A percentile compares a stretch with the other conserved stretches of the same genome.
Conservation (phyloP, 805 yeast species). For the Metschnikowia drakensbergensis region DNA sequence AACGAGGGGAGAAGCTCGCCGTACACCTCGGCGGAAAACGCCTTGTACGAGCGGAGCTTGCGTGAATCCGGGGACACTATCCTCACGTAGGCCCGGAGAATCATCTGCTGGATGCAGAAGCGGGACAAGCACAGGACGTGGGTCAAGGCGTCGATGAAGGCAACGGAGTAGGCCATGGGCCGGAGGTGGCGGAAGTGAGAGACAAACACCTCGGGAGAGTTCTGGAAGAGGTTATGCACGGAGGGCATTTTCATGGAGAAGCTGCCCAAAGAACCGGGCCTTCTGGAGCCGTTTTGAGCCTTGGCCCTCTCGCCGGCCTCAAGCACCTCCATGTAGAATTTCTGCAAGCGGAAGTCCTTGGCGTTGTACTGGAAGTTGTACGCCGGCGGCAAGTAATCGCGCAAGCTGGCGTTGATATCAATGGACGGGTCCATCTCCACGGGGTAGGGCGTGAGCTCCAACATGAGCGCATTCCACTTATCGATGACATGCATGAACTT, state of each 20-base stretch:
- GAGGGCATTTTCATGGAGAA: conserved; percentile 3
- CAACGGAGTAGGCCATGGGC: conserved; percentile 17
- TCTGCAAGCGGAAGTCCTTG: conserved; percentile 14
- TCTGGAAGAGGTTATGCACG: background rate
- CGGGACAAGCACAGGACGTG: conserved; percentile 11
- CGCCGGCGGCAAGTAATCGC: conserved; percentile 12
- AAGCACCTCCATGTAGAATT: conserved; percentile 16
- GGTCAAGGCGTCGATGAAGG: conserved; percentile 17
- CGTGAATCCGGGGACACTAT: conserved; percentile 71
- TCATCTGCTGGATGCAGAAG: conserved; percentile 51
- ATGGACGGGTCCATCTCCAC: conserved; percentile 16
- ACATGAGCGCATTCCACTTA: conserved; percentile 40
- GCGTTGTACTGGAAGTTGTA: conserved; percentile 9
- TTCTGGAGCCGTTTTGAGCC: background rate
- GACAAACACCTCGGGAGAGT: conserved; percentile 14
- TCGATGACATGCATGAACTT: conserved; percentile 36
- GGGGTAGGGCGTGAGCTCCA: conserved; percentile 33
- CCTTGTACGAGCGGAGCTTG: conserved; percentile 65
- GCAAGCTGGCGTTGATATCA: conserved; percentile 17
- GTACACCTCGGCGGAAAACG: conserved; percentile 86
- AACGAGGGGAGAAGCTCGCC: conserved; percentile 86
- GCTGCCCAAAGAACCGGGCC: conserved; percentile 7
- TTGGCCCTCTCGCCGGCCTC: conserved; percentile 14
- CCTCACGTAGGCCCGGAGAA: conserved; percentile 71
- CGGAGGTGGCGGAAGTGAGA: conserved; percentile 18